These are phyloP conservation scores for Hymenoscyphus scutula DNA, from an alignment of 2,329 filamentous ascomycete genomes.

Conservation along the genomic window DNA sequence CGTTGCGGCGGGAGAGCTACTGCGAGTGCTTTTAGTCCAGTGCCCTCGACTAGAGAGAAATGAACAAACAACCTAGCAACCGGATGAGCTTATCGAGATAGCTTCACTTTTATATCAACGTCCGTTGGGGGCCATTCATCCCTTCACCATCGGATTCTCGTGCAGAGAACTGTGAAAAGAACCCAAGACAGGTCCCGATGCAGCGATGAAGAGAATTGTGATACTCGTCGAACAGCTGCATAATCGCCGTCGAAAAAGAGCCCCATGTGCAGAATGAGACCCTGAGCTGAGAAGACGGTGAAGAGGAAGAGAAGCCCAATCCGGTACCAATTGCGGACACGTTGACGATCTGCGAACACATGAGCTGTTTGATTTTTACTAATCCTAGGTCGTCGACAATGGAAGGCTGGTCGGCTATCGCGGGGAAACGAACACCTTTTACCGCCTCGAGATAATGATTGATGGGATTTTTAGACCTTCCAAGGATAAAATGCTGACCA, in stretches of 20 bases:
- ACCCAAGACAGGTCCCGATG: neutral
- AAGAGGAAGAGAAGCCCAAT: conserved; percentile 2
- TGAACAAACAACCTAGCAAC: neutral
- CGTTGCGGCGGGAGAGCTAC: conserved; percentile 27
- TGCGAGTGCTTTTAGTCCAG: conserved; percentile 19
- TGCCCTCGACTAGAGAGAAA: conserved; percentile 9
- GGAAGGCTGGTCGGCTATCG: conserved; percentile 17
- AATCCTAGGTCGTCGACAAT: neutral
- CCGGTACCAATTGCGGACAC: neutral
- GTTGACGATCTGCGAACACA: conserved; percentile 4
- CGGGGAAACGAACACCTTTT: conserved; percentile 9
- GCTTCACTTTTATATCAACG: conserved; percentile 15
- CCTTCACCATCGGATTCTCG: neutral
- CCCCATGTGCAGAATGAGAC: conserved; percentile 6
- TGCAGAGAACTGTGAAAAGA: neutral
- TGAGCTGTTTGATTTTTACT: conserved; percentile 7
- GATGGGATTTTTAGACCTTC: neutral
- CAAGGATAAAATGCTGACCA: neutral
- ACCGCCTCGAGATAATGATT: conserved; percentile 8
- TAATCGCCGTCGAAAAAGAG: neutral
- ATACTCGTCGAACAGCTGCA: conserved; percentile 1
- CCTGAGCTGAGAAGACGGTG: conserved; percentile 3
- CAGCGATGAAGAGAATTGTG: conserved; percentile 3
- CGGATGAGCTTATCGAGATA: conserved; percentile 8
- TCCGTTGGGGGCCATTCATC: conserved; percentile 5